phyloP scores from a whole-genome alignment of 148 eudicot genomes.

The Rhododendron kiyosumense region DNA sequence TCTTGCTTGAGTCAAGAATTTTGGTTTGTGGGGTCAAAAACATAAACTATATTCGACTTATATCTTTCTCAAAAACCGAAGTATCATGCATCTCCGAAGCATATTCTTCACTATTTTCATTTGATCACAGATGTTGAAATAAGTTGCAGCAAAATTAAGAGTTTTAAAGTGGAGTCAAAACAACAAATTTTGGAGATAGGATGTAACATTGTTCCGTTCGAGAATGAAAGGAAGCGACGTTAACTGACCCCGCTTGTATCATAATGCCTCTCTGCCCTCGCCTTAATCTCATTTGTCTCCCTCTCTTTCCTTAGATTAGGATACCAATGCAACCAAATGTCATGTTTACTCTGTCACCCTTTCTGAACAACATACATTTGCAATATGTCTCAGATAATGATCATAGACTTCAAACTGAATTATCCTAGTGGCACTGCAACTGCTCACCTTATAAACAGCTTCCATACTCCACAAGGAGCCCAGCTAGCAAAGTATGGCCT shows the following conservation, averaged over 20 bases:
- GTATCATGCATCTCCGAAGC: not conserved
- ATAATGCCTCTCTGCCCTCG: not conserved
- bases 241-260: not conserved
- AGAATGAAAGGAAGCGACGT: not conserved
- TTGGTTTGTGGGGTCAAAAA: not conserved
- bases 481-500: slow-evolving; percentile 61
- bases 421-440: slow-evolving; percentile 97
- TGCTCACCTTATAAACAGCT: slow-evolving; percentile 89
- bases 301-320: not conserved
- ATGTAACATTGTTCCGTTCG: not conserved
- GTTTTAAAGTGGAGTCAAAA: not conserved
- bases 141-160: not conserved
- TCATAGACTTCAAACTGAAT: slow-evolving; percentile 71
- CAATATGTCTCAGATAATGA: slow-evolving; percentile 62
- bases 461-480: slow-evolving; percentile 94
- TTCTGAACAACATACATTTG: not conserved
- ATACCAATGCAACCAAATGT: not conserved
- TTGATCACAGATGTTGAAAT: not conserved
- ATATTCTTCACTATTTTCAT: not conserved
- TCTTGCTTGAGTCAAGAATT: not conserved
- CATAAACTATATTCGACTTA: not conserved
- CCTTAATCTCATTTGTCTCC: not conserved
- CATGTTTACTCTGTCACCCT: not conserved
- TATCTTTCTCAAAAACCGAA: not conserved
- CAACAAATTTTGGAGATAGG: not conserved